phyloP scores from a whole-genome alignment of 805 yeast species.

The Nakazawaea pomicola region DNA sequence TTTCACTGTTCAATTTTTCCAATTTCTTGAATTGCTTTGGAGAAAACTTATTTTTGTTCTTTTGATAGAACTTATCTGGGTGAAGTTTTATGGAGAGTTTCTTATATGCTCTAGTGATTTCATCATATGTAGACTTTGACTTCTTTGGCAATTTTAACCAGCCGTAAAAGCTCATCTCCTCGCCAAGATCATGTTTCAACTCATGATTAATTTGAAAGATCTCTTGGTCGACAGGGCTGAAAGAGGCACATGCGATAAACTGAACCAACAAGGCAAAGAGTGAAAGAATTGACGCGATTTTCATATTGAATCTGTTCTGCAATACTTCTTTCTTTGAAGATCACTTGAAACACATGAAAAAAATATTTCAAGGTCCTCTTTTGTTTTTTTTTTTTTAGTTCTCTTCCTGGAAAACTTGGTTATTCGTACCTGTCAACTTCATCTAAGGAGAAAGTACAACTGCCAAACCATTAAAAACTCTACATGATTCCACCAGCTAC shows the following conservation, averaged over 20 bases:
- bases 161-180: constrained; percentile 58
- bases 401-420: background rate
- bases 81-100: constrained; percentile 68
- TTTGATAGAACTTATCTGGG: constrained; percentile 68
- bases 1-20: constrained; percentile 52
- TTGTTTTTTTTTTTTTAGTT: background rate
- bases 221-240: constrained; percentile 65
- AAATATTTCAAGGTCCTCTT: constrained; percentile 1
- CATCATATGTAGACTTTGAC: constrained; percentile 41
- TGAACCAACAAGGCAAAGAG: background rate
- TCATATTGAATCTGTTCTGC: background rate
- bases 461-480: background rate
- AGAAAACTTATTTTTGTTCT: constrained; percentile 24
- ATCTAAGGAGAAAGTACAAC: no score
- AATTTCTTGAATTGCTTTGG: constrained; percentile 21
- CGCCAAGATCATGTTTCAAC: constrained; percentile 57
- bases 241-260: constrained; percentile 3
- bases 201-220: constrained; percentile 69
- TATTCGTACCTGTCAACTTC: no score
- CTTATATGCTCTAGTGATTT: constrained; percentile 63
- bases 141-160: constrained; percentile 49
- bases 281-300: background rate
- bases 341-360: no score
- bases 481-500: background rate
- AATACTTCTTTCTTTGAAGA: no score